phyloP scores from a whole-genome alignment of 768 basidiomycete species.

The Kwoniella dendrophila region DNA sequence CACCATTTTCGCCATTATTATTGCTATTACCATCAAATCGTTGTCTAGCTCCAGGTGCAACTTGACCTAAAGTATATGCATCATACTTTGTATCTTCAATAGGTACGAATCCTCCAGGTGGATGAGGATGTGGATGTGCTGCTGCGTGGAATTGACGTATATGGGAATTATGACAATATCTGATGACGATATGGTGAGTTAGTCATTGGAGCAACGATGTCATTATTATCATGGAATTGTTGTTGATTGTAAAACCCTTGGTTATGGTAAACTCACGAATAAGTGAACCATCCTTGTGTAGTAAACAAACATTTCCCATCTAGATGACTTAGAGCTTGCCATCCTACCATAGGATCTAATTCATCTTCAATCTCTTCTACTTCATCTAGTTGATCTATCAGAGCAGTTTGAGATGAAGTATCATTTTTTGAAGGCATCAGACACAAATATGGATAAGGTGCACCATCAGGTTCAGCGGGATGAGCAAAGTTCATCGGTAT shows the following conservation, averaged over 20 bases:
- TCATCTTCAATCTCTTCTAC: constrained; percentile 30
- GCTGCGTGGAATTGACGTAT: constrained; percentile 95
- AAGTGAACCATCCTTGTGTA: constrained; percentile 69
- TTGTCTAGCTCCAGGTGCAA: constrained; percentile 61
- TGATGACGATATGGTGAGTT: constrained; percentile 14
- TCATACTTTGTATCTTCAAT: constrained; percentile 75
- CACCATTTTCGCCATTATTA: not conserved
- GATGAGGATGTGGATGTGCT: constrained; percentile 65
- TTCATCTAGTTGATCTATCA: constrained; percentile 15
- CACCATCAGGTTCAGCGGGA: constrained; percentile 18
- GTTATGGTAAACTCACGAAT: constrained; percentile 65
- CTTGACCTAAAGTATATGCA: constrained; percentile 54
- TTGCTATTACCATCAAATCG: too few relatives aligned
- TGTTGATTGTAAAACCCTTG: not conserved
- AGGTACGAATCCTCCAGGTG: constrained; percentile 69
- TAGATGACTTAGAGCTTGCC: constrained; percentile 46
- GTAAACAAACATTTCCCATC: constrained; percentile 50
- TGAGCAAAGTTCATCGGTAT: constrained; percentile 36
- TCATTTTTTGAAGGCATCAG: constrained; percentile 41
- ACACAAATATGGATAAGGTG: constrained; percentile 44
- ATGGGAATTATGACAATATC: constrained; percentile 78
- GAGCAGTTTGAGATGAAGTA: constrained; percentile 27
- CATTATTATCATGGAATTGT: not conserved
- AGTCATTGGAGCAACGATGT: not conserved
- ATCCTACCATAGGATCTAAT: constrained; percentile 39